Evolutionary conservation across 1,284 basidiomycete species (phyloP).

Genomic region (Moesziomyces globuligerus): DNA sequence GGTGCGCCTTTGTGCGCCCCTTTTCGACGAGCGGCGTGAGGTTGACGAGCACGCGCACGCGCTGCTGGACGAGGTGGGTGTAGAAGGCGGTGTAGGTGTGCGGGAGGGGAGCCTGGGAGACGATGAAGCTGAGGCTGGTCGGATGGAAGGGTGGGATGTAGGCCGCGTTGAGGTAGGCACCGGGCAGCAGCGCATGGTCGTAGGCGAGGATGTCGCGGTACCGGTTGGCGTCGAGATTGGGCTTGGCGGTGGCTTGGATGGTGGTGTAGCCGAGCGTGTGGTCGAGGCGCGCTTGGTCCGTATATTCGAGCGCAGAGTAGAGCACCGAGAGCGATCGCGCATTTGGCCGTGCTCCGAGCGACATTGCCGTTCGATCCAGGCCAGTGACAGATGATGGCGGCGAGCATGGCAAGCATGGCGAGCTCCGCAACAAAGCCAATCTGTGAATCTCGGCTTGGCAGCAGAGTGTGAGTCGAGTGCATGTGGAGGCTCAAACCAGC

Average conservation of each 20-base stretch:
- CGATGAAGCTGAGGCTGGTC: constrained; percentile 76
- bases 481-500: no score
- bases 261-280: constrained; percentile 25
- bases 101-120: constrained; percentile 91
- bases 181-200: constrained; percentile 54
- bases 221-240: constrained; percentile 25
- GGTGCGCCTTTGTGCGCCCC: constrained; percentile 56
- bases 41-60: constrained; percentile 54
- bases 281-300: constrained; percentile 26
- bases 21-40: constrained; percentile 60
- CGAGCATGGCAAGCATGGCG: no score
- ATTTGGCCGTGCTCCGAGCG: constrained; percentile 11
- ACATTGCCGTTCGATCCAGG: constrained; percentile 7
- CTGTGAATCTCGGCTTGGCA: no score
- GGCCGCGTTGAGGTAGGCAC: constrained; percentile 57
- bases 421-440: no score
- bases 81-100: constrained; percentile 90
- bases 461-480: no score
- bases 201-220: constrained; percentile 43
- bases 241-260: background rate
- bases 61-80: constrained; percentile 35
- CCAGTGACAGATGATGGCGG: no score
- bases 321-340: constrained; percentile 13
- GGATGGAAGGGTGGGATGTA: constrained; percentile 46
- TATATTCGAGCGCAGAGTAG: constrained; percentile 25